Conservation (phyloP, 345 rosid species). For the Salix udensis region DNA sequence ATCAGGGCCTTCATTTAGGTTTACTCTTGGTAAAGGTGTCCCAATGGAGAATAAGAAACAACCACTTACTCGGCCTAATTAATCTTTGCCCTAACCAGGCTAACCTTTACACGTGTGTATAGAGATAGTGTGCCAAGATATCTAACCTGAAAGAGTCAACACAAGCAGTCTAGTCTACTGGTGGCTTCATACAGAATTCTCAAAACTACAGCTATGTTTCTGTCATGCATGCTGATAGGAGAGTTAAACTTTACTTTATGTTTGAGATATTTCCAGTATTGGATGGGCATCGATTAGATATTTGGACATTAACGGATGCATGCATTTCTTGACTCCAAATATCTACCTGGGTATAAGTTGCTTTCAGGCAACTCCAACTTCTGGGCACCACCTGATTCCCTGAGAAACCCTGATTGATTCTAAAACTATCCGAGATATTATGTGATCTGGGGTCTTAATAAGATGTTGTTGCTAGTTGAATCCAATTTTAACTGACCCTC, state of each 20-base stretch:
- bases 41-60: not conserved
- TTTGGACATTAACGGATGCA: not conserved
- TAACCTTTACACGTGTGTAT: not conserved
- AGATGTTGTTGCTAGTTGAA: not conserved
- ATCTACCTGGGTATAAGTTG: not conserved
- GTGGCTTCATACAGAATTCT: conserved; percentile 21
- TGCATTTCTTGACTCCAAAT: not conserved
- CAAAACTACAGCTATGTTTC: not conserved
- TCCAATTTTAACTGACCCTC: not conserved
- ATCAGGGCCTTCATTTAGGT: not conserved
- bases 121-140: conserved; percentile 8
- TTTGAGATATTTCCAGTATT: not conserved
- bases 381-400: not conserved
- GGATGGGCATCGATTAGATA: not conserved
- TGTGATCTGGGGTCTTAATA: not conserved
- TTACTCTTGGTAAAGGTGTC: not conserved
- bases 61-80: not conserved
- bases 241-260: not conserved
- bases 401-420: not conserved
- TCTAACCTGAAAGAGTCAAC: not conserved
- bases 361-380: not conserved
- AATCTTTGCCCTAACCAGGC: not conserved
- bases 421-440: not conserved
- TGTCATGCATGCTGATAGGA: not conserved
- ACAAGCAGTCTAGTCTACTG: conserved; percentile 14